phyloP scores from a whole-genome alignment of 208 protist species.

The Leptomonas seymouri region DNA sequence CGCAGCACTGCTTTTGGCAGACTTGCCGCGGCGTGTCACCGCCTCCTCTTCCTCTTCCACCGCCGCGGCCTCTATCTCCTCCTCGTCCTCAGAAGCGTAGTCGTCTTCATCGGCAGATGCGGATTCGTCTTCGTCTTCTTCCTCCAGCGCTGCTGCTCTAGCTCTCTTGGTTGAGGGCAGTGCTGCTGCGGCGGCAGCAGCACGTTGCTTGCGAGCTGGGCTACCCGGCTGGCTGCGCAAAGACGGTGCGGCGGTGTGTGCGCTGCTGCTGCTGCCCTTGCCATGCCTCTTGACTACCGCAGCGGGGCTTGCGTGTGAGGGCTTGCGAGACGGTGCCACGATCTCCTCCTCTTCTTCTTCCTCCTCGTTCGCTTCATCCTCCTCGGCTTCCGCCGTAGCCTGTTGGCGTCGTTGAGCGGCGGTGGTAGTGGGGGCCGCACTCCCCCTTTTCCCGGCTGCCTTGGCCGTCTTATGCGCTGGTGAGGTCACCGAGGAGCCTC shows the following conservation, averaged over 20 bases:
- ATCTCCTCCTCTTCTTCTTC: constrained; percentile 30
- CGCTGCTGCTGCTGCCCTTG: not conserved
- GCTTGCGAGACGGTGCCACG: constrained; percentile 7
- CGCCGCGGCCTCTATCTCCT: not conserved
- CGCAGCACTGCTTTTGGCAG: not conserved
- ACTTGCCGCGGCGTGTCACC: constrained; percentile 6
- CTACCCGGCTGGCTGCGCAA: not conserved
- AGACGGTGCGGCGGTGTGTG: not conserved
- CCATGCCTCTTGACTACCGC: not conserved
- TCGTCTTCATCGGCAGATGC: constrained; percentile 5
- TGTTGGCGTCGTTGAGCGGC: constrained; percentile 26
- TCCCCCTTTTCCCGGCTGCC: constrained; percentile 6
- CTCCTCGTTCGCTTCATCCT: constrained; percentile 19
- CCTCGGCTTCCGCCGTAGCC: constrained; percentile 19
- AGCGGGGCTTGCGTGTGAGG: not conserved
- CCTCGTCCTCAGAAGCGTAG: constrained; percentile 9
- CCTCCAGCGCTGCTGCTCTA: constrained; percentile 8
- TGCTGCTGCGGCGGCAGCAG: not conserved
- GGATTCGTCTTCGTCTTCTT: constrained; percentile 6
- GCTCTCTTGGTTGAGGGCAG: constrained; percentile 3
- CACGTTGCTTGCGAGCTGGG: constrained; percentile 7
- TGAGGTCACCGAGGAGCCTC: not conserved
- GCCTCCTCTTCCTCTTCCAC: constrained; percentile 4
- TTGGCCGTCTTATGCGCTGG: constrained; percentile 2
- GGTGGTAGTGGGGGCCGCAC: not conserved